Percentiles rank a stretch among this genome's conserved stretches.
Conservation (phyloP, 163 green algal genomes). For the Volvox carteri region DNA sequence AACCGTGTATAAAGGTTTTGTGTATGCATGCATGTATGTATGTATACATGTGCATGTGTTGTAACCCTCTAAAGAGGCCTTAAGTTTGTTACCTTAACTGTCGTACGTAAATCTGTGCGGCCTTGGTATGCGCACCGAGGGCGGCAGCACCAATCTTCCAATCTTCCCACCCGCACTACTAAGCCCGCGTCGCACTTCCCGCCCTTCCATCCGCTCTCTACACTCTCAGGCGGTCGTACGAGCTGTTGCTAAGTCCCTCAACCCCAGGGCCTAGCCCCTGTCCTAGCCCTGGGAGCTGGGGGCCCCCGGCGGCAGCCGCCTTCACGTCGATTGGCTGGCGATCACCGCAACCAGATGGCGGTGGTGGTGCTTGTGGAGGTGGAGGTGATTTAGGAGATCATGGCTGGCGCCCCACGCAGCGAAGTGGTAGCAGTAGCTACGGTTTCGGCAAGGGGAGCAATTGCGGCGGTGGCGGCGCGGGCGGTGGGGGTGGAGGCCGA, state of each 20-base stretch:
- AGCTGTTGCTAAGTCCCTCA: neutral
- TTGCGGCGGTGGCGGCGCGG: neutral
- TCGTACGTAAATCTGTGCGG: neutral
- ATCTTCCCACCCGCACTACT: no score
- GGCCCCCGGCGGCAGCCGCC: neutral
- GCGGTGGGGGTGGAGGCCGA: neutral
- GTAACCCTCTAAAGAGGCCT: no score
- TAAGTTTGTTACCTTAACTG: neutral
- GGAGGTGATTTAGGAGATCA: neutral
- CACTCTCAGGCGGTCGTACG: slow-evolving; percentile 24
- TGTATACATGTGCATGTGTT: no score
- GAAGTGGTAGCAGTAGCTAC: no score
- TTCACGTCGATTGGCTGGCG: neutral
- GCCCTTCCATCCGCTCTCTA: no score
- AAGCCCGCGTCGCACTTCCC: no score
- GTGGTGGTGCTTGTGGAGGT: neutral
- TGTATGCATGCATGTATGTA: no score
- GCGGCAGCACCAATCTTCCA: no score
- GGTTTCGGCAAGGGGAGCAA: neutral
- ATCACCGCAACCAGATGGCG: neutral
- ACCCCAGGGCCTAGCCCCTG: neutral
- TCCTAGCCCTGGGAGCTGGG: neutral
- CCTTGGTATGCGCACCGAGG: neutral
- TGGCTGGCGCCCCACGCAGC: neutral
- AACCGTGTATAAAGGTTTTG: no score